These are phyloP conservation scores for Crassisporium funariophilum DNA, from an alignment of 768 basidiomycete species.

Conservation along the genomic window DNA sequence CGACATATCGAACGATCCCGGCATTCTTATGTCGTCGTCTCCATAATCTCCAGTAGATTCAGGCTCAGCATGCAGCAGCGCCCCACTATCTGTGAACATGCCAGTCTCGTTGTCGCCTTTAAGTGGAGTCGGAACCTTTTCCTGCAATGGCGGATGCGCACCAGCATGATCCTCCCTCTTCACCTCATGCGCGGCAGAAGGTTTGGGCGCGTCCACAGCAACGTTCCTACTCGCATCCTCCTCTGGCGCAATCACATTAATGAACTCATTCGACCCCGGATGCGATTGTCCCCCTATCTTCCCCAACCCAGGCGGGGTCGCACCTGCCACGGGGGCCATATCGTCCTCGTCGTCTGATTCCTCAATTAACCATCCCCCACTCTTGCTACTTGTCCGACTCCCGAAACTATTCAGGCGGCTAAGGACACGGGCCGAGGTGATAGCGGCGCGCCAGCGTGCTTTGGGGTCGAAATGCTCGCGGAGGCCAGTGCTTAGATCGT, in stretches of 20 bases:
- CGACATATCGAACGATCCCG: conserved; percentile 50
- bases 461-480: conserved; percentile 82
- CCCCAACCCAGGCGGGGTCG: not conserved
- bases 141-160: not conserved
- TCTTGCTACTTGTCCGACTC: conserved; percentile 18
- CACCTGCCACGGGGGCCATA: conserved; percentile 17
- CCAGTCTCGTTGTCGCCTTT: too few species aligned
- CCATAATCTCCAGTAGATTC: conserved; percentile 19
- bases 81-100: conserved; percentile 8
- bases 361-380: conserved; percentile 27
- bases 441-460: conserved; percentile 74
- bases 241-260: conserved; percentile 38
- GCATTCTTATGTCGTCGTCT: conserved; percentile 40
- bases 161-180: conserved; percentile 6
- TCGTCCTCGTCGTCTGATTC: conserved; percentile 34
- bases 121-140: too few species aligned
- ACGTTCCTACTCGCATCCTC: conserved; percentile 10
- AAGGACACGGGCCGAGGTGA: conserved; percentile 50
- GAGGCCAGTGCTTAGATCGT: conserved; percentile 73
- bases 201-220: conserved; percentile 1
- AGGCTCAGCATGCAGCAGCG: conserved; percentile 19
- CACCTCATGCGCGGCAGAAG: not conserved
- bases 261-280: conserved; percentile 42
- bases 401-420: conserved; percentile 39
- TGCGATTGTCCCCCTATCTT: conserved; percentile 6